Conservation (phyloP, 352 stramenopile species). For the Phytophthora lateralis region DNA sequence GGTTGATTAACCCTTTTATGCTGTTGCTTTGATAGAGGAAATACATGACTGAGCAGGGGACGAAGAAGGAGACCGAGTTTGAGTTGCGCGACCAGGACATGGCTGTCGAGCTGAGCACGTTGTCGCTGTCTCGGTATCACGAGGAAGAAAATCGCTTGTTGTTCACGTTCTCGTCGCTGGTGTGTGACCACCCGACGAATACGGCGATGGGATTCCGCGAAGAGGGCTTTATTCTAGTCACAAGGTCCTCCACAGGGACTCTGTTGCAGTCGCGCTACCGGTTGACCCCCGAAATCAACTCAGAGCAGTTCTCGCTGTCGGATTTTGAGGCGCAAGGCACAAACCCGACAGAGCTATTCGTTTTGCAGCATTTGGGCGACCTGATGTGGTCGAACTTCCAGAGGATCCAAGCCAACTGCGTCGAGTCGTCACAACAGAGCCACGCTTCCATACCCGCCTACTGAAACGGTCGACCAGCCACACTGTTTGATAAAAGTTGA, state of each 20-base stretch:
- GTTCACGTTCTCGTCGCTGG: conserved; percentile 16
- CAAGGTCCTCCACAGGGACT: conserved; percentile 5
- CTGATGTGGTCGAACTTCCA: conserved; percentile 17
- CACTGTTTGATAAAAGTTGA: no score
- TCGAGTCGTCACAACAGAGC: conserved; percentile 3
- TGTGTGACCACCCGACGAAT: conserved; percentile 18
- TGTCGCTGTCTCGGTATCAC: conserved; percentile 20
- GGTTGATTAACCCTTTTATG: conserved; percentile 2
- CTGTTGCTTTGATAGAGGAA: conserved; percentile 21
- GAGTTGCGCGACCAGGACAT: conserved; percentile 22
- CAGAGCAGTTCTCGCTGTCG: background rate
- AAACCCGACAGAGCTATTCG: conserved; percentile 16
- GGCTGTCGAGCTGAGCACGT: conserved; percentile 9
- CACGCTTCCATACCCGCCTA: conserved; percentile 1
- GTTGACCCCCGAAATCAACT: conserved; percentile 16
- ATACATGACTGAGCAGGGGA: conserved; percentile 26
- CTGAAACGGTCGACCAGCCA: background rate
- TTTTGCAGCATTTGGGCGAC: conserved; percentile 17
- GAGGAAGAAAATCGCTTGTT: conserved; percentile 16
- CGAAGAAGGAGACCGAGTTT: conserved; percentile 24
- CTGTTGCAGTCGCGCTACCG: conserved; percentile 23
- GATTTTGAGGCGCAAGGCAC: background rate
- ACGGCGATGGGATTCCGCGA: conserved; percentile 19
- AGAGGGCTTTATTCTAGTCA: conserved; percentile 20
- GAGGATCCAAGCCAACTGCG: conserved; percentile 8